phyloP scores from a whole-genome alignment of 108 stramenopile genomes.

The Chaetoceros tenuissimus region DNA sequence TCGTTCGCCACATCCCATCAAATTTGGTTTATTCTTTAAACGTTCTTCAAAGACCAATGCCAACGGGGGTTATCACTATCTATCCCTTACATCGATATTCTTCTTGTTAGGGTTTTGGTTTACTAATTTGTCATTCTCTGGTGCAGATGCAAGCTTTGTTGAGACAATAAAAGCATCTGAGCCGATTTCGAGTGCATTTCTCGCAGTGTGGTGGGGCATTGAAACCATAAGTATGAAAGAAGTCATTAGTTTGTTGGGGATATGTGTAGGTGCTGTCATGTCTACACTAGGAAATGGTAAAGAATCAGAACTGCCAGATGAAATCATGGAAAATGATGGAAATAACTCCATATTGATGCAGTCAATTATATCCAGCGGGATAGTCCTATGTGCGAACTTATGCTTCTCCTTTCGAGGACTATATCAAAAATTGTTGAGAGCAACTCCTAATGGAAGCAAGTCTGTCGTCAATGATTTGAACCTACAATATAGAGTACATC shows the following conservation, averaged over 20 bases:
- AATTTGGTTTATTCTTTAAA: neutral
- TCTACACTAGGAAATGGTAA: conserved; percentile 43
- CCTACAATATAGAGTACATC: conserved; percentile 78
- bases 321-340: neutral
- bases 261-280: conserved; percentile 58
- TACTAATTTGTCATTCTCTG: conserved; percentile 57
- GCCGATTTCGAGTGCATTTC: conserved; percentile 62
- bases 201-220: conserved; percentile 59
- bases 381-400: conserved; percentile 68
- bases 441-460: conserved; percentile 35
- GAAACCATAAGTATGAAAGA: conserved; percentile 44
- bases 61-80: conserved; percentile 2
- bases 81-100: conserved; percentile 27
- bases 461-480: conserved; percentile 50
- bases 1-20: conserved; percentile 1
- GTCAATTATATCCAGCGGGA: conserved; percentile 24
- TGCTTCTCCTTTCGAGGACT: conserved; percentile 82
- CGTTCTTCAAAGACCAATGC: neutral
- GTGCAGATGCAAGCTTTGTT: conserved; percentile 61
- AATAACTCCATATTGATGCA: neutral
- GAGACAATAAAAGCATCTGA: conserved; percentile 85
- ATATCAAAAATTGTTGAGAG: conserved; percentile 71
- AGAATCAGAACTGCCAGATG: neutral
- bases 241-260: conserved; percentile 34
- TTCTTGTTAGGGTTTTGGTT: conserved; percentile 60